phyloP scores from a whole-genome alignment of 2,329 filamentous ascomycete species.

The Acephala macrosclerotiorum region DNA sequence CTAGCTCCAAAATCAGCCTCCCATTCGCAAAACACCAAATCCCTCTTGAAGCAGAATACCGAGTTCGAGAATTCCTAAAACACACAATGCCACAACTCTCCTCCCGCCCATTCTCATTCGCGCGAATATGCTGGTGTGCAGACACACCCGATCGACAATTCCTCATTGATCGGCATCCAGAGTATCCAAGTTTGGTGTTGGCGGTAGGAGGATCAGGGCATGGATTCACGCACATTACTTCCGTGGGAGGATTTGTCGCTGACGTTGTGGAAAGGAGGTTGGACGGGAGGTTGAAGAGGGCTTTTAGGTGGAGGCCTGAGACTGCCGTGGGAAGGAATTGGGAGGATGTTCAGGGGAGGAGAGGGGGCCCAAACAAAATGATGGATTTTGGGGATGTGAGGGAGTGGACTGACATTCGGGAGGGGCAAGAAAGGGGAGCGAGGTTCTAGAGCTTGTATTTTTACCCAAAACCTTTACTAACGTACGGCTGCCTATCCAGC shows the following conservation, averaged over 20 bases:
- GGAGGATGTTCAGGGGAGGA: constrained; percentile 56
- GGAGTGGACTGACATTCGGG: constrained; percentile 49
- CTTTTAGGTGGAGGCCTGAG: constrained; percentile 60
- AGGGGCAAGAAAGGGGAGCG: not conserved
- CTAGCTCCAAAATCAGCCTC: constrained; percentile 21
- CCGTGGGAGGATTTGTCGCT: constrained; percentile 56
- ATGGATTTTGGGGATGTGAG: constrained; percentile 55
- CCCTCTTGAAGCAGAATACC: constrained; percentile 54
- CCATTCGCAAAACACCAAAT: constrained; percentile 46
- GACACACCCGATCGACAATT: constrained; percentile 62
- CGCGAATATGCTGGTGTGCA: constrained; percentile 63
- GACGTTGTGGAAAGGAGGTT: constrained; percentile 55
- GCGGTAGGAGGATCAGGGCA: constrained; percentile 60
- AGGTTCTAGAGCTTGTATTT: not conserved
- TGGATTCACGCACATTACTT: constrained; percentile 59
- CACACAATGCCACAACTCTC: constrained; percentile 62
- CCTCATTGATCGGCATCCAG: constrained; percentile 58
- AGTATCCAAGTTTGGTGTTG: constrained; percentile 51
- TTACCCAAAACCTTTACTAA: too few relatives aligned
- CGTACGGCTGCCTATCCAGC: too few relatives aligned
- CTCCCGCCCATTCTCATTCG: constrained; percentile 55
- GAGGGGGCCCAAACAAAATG: constrained; percentile 54
- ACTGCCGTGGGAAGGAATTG: constrained; percentile 54
- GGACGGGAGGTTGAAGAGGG: constrained; percentile 50
- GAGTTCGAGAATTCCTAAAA: constrained; percentile 55